Evolutionary conservation across 805 yeast genomes (phyloP), one percentile per base, ranked within the genome.

Genomic region (Jamesozyma hellenica): DNA sequence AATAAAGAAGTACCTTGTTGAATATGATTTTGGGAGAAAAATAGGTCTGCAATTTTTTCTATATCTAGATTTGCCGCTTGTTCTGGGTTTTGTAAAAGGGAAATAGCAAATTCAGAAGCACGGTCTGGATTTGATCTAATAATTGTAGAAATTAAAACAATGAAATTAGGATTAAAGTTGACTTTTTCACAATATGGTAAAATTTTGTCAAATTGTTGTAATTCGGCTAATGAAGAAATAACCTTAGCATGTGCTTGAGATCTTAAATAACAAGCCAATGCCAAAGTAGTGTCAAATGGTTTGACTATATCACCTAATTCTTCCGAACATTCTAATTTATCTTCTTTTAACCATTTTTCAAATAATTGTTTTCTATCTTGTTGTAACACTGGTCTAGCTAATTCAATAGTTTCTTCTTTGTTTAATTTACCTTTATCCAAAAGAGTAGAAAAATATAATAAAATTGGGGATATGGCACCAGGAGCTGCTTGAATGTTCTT

Each of bases 1-100:
- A 92, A 68, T 68, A 92, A 86, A 12, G 98, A 96, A 27, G 99
- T 92, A 60, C 96, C 98, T 69, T 90, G 97, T 67, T 88, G 98
- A 51, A 92, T 78, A 58, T 77, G 80, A 65, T 90, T 88, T 62
- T 92, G 96, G 31, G 94, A 81, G 61, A 92, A 79, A 71, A 92
- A 92, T 49, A 92, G 81, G 59, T 92, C 98, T 26, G 95, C 88
- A 50, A 86, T 72, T 51, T 79, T 79, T 67, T 87, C 96, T 46
- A 88, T 70, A 47, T 88, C 86, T 47, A 92, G 67, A 47, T 72
- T 68, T 14, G 67, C 58, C 28, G 77, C 71, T 26, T 74, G 66
- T 35, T 73, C 76, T 34, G 83, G 82, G 34, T 73, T 70, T 49
- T 77, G 71, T 48, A 85, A 73, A 46, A 92, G 72, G 47, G 87